Base-by-base conservation (phyloP, 2,329 filamentous ascomycete genomes). In the Xylaria polymorpha region DNA sequence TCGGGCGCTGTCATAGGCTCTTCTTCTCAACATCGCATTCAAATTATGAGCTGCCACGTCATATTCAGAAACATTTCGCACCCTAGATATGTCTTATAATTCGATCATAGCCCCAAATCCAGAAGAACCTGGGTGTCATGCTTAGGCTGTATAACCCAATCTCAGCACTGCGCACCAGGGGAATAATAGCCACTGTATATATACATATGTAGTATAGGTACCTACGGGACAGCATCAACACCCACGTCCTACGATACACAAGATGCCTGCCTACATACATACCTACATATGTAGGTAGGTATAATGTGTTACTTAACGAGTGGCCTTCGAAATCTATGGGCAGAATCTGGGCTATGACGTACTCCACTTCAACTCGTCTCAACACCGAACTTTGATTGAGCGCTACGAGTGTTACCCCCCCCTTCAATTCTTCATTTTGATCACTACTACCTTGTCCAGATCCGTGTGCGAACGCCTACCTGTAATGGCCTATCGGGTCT, bases 21-120 rank as follows among this genome's bases (percentile, higher is more conserved):
- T 18, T 37, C 35, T 22, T 46, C 3, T 3, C 2, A 51, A 39
- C 32, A 22, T 22, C 32, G 3, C 4, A 15, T 39, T 22, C 32
- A 39, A 22, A 39, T 56, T 15, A 12, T 39, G n/a, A 56, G 18
- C 12, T 20, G 51, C 51, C 51, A 56, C 51, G 51, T 56, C 51
- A 56, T 39, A 39, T 22, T 20, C 18, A 8, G 10, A 20, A 56
- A 10, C n/a, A 25, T 51, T 32, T n/a, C 10, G 6, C 32, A 32
- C 48, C 25, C 48, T 10, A 32, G 48, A 10, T 0, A 20, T 39
- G 20, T 14, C 51, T 56, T 22, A 37, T 22, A 15, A 22, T 39
- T 39, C 5, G 6, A 39, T 22, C n/a, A 20, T 39, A 39, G 22
- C n/a, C 18, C 18, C 4, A 55, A 20, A 32, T 51, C 18, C 25